These are phyloP conservation scores for Aureobasidium sp. DNA, from an alignment of 2,329 filamentous ascomycete species.

Conservation along the genomic window DNA sequence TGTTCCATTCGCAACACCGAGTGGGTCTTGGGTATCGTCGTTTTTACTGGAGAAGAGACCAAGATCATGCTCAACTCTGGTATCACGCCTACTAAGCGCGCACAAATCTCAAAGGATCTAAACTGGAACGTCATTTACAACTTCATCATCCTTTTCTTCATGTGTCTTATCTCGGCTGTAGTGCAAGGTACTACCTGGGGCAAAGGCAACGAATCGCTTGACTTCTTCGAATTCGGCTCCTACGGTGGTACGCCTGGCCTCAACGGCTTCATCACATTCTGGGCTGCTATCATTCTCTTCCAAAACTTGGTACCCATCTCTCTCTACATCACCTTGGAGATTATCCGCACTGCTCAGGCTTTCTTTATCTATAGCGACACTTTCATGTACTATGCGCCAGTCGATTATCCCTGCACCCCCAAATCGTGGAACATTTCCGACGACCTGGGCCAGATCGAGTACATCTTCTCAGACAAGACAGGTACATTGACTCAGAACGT, in stretches of 20 bases:
- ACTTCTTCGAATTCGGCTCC: conserved; percentile 79
- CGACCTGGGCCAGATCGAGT: conserved; percentile 95
- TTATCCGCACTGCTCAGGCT: conserved; percentile 85
- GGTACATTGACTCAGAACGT: conserved; percentile 86
- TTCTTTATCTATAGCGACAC: conserved; percentile 97
- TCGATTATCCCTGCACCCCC: conserved; percentile 91
- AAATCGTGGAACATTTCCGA: conserved; percentile 99
- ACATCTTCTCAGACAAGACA: conserved; percentile 96
- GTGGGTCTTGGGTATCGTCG: conserved; percentile 85
- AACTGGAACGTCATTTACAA: conserved; percentile 99
- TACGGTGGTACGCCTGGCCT: conserved; percentile 60
- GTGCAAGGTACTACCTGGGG: conserved; percentile 79
- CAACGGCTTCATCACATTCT: conserved; percentile 94
- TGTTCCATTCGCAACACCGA: conserved; percentile 93
- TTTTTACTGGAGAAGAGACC: conserved; percentile 92
- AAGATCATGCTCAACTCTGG: conserved; percentile 99
- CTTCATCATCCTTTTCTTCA: conserved; percentile 78
- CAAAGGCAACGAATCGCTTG: conserved; percentile 63
- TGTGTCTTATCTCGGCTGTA: conserved; percentile 82
- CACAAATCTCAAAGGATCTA: conserved; percentile 82
- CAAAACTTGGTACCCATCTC: conserved; percentile 99
- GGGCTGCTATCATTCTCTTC: conserved; percentile 88
- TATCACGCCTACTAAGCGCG: conserved; percentile 87
- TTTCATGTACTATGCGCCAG: conserved; percentile 92
- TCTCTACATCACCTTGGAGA: conserved; percentile 93